Evolutionary conservation across 2,329 filamentous ascomycete species (phyloP).

Genomic region (Chaetomiaceae sp.): DNA sequence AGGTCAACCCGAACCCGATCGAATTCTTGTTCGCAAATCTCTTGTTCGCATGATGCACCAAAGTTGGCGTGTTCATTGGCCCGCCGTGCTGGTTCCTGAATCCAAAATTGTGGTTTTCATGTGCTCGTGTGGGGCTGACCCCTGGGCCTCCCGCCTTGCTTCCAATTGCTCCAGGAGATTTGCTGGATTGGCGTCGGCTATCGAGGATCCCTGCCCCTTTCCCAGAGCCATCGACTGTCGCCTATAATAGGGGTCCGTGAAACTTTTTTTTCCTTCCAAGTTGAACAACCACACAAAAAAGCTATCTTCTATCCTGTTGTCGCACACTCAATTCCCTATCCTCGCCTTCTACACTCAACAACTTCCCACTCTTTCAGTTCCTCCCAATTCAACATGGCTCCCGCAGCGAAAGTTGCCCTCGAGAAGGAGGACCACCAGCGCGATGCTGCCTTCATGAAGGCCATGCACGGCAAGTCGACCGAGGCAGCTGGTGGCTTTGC

Average conservation of each 20-base stretch:
- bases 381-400: constrained; percentile 21
- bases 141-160: neutral
- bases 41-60: too few relatives aligned
- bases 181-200: constrained; percentile 11
- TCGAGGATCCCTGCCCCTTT: constrained; percentile 8
- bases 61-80: neutral
- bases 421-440: constrained; percentile 79
- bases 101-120: neutral
- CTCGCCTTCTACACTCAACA: neutral
- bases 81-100: neutral
- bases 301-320: neutral
- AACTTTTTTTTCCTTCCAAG: constrained; percentile 16
- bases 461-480: constrained; percentile 71
- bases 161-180: constrained; percentile 14
- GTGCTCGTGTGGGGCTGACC: constrained; percentile 6
- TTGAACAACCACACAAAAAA: neutral
- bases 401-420: constrained; percentile 40
- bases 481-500: constrained; percentile 67
- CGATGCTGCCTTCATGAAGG: constrained; percentile 88
- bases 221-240: neutral
- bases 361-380: neutral
- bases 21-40: neutral
- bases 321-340: neutral
- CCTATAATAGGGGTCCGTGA: constrained; percentile 19
- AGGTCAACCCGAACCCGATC: too few relatives aligned